Base-by-base conservation (phyloP, 192 early-diverging fungal species). In the Chytriomyces hyalinus region DNA sequence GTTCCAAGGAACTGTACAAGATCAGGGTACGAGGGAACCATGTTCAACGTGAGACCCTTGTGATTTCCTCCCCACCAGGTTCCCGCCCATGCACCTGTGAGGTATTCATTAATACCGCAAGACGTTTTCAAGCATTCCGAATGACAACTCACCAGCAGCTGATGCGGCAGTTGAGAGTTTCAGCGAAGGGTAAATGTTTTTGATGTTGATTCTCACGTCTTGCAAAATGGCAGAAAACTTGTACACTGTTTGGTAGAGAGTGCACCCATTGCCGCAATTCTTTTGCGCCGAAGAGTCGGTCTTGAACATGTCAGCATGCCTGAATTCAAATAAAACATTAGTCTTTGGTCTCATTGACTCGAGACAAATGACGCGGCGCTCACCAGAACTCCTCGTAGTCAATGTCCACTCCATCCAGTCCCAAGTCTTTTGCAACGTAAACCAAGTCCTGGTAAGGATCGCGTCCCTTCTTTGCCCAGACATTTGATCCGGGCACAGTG, bases 161-260 rank as follows among this genome's bases (percentile, higher is more conserved):
- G 60, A 61, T 22, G 71, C 71, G 44, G 71, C 71, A 15, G 71
- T 73, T 20, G 59, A n/a, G 60, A 73, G 26, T 24, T 62, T 73
- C 60, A 73, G 26, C 4, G 59, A n/a, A 8, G 71, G 71, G 71
- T 73, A 73, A 43, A 93, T 76, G 78, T 87, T 88, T 73, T 92
- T 78, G 45, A 89, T 85, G 51, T 91, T 83, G 61, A 92, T 91
- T 26, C 92, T 73, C 5, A 86, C 81, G 70, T 93, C 92, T 22
- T 90, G 86, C 28, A 90, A 90, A 4, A 90, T 84, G 22, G 91
- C 92, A 6, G 89, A 17, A 61, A 20, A 73, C 71, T 73, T 73
- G 71, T 44, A 73, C 0, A 73, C 61, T 17, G 71, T 73, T 47
- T 73, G 71, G 71, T n/a, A 73, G 11, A 44, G 28, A 3, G 59